Evolutionary conservation across 345 rosid genomes (phyloP).

Genomic region (Nephelium lappaceum): DNA sequence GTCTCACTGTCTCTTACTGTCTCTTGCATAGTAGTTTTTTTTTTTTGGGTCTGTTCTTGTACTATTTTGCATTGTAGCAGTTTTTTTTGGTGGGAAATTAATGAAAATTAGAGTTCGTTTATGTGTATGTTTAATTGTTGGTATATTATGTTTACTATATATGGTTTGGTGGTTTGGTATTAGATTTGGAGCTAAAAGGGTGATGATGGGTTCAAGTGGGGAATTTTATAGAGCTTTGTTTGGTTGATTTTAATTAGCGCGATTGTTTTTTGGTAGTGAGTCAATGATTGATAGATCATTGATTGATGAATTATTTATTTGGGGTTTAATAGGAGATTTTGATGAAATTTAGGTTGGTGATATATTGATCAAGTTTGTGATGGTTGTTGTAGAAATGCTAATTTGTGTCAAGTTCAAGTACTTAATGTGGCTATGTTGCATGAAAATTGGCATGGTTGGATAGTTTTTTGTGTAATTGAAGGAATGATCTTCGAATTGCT

Average conservation of each 20-base stretch:
- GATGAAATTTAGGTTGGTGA: conserved; percentile 7
- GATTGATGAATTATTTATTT: background rate
- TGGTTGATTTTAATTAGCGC: background rate
- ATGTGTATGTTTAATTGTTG: background rate
- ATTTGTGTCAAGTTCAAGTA: background rate
- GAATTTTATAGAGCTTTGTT: background rate
- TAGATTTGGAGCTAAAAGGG: no score
- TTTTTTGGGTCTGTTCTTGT: background rate
- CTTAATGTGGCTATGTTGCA: background rate
- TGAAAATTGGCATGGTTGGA: background rate
- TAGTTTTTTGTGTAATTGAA: background rate
- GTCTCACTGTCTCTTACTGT: no score
- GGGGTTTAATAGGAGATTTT: conserved; percentile 1
- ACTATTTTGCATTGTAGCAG: background rate
- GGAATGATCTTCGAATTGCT: background rate
- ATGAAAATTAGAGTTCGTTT: background rate
- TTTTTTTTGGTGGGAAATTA: background rate
- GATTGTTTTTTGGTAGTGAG: background rate
- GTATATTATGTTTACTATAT: background rate
- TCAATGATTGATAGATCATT: background rate
- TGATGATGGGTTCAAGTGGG: background rate
- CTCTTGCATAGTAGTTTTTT: background rate
- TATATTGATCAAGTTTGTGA: background rate
- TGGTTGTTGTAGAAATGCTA: background rate
- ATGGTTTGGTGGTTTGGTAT: no score